These are phyloP conservation scores for Funneliformis mosseae DNA, from an alignment of 192 early-diverging fungal genomes.

Conservation along the genomic window DNA sequence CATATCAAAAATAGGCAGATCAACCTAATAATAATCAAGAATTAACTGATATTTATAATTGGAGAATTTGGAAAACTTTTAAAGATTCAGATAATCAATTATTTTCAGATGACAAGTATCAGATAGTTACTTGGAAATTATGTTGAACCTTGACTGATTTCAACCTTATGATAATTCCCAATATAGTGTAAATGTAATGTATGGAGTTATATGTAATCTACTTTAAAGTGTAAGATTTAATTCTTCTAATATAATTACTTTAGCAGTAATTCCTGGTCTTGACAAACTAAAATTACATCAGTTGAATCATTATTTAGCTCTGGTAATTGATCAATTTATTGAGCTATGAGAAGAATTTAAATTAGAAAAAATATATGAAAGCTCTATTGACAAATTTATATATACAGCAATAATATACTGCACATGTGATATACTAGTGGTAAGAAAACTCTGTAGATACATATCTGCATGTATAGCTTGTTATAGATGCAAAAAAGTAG, in stretches of 20 bases:
- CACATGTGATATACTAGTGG: too few species aligned
- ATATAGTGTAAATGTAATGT: background rate
- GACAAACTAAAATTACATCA: background rate
- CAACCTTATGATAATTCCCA: background rate
- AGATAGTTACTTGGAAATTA: background rate
- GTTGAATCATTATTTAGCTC: background rate
- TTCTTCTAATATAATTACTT: background rate
- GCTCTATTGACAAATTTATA: too few species aligned
- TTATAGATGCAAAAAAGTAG: too few species aligned
- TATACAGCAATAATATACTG: too few species aligned
- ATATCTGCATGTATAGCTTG: too few species aligned
- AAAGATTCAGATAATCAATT: background rate
- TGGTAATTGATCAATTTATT: background rate
- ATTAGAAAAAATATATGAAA: too few species aligned
- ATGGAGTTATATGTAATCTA: background rate
- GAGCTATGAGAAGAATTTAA: background rate
- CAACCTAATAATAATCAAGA: background rate
- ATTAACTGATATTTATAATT: background rate
- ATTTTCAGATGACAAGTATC: background rate
- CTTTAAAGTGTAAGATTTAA: background rate
- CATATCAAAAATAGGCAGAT: background rate
- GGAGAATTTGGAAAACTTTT: background rate
- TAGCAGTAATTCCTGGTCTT: background rate
- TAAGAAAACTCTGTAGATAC: too few species aligned
- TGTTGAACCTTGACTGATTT: background rate